Percentiles rank a stretch among this genome's conserved stretches.
phyloP scores from a whole-genome alignment of 345 rosid genomes.

The Heritiera littoralis region DNA sequence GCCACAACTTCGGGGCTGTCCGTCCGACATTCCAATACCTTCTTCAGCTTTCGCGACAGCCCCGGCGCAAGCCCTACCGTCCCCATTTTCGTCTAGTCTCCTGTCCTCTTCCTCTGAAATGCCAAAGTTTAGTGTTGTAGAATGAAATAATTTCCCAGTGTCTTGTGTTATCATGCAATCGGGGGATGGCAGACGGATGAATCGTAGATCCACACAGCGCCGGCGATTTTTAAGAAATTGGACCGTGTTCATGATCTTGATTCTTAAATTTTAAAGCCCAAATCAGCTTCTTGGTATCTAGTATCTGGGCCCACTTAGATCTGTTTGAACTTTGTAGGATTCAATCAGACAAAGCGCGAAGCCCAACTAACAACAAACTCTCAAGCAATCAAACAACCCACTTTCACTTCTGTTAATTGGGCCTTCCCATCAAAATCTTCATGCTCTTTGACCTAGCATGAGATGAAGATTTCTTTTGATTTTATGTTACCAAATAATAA shows the following conservation, averaged over 20 bases:
- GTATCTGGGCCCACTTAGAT: background rate
- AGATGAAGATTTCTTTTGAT: no score
- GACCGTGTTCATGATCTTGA: background rate
- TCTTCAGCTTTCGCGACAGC: slow-evolving; percentile 87
- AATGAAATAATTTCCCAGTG: background rate
- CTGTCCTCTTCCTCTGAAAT: background rate
- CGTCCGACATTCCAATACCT: slow-evolving; percentile 86
- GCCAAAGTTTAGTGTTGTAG: background rate
- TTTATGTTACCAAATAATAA: no score
- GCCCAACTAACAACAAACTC: background rate
- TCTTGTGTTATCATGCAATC: background rate
- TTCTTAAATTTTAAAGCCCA: background rate
- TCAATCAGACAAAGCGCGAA: background rate
- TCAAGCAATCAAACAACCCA: background rate
- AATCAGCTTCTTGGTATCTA: background rate
- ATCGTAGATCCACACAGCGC: background rate
- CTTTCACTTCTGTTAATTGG: background rate
- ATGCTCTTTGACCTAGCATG: no score
- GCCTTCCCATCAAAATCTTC: background rate
- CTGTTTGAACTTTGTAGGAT: background rate
- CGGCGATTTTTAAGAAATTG: background rate
- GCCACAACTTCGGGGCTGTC: slow-evolving; percentile 82
- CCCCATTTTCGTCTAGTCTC: slow-evolving; percentile 23
- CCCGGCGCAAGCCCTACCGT: slow-evolving; percentile 91
- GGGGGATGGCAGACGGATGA: background rate